Percentiles rank a stretch among this genome's conserved stretches.
Evolutionary conservation across 2,329 filamentous ascomycete genomes (phyloP).

Genomic region (Colletotrichum sp.): DNA sequence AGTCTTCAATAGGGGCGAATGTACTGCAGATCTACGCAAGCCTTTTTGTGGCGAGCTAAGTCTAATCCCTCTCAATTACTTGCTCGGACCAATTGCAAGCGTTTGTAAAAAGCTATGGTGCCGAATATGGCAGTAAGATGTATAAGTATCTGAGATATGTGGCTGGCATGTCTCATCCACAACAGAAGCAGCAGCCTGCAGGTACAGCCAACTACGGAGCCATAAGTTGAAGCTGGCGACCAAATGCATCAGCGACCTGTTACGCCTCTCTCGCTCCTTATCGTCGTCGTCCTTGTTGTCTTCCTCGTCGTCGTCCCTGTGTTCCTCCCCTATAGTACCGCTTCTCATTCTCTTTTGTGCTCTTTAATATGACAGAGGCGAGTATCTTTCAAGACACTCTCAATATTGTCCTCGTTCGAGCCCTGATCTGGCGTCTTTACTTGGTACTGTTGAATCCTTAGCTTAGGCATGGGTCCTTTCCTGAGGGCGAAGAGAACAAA

Average conservation of each 20-base stretch:
- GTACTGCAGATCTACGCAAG: background rate
- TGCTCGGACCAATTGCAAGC: background rate
- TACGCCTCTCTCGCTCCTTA: no score
- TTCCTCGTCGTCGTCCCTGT: no score
- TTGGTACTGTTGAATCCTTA: no score
- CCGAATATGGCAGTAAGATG: background rate
- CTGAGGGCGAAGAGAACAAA: no score
- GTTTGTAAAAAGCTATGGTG: rapidly evolving
- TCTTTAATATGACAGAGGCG: no score
- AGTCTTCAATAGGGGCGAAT: rapidly evolving
- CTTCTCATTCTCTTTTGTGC: no score
- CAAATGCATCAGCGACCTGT: background rate
- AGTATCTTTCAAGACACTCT: no score
- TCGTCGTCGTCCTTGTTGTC: no score
- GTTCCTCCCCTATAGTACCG: no score
- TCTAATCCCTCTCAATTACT: background rate
- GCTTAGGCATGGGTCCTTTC: no score
- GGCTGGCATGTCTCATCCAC: background rate
- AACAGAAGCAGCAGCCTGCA: background rate
- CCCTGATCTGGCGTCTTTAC: no score
- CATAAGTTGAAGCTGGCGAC: background rate
- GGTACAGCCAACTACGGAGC: background rate
- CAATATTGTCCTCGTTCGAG: no score
- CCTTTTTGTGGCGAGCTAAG: background rate
- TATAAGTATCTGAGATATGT: background rate